A percentile compares a stretch with the other conserved stretches of the same genome.
Evolutionary conservation across 2,329 filamentous ascomycete genomes (phyloP).

Genomic region (Ophiocordyceps polyrhachis-furcata): DNA sequence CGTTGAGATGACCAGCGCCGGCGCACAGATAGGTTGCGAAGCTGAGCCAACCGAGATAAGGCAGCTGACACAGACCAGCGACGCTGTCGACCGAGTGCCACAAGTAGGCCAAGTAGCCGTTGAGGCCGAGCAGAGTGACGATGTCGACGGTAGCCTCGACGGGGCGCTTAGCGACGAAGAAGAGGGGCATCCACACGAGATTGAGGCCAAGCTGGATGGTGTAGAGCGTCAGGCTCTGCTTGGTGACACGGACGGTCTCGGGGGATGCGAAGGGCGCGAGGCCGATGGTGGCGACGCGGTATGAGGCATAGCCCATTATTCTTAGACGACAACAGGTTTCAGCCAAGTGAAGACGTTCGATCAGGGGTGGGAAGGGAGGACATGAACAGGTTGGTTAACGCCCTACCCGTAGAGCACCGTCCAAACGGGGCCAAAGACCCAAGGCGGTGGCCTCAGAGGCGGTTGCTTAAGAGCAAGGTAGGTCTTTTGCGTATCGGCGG

Average conservation of each 20-base stretch:
- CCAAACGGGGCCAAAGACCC: conserved; percentile 47
- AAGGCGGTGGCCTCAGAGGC: conserved; percentile 39
- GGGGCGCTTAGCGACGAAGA: conserved; percentile 63
- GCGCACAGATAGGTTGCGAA: conserved; percentile 77
- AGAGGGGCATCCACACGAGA: conserved; percentile 79
- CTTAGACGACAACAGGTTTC: conserved; percentile 7
- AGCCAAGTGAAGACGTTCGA: neutral
- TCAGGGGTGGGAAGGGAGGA: neutral
- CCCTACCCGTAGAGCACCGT: conserved; percentile 40
- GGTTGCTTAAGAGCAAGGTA: conserved; percentile 53
- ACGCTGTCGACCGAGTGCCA: conserved; percentile 59
- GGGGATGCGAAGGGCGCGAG: conserved; percentile 36
- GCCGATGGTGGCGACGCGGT: conserved; percentile 52
- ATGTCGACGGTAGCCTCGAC: conserved; percentile 61
- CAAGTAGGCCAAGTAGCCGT: conserved; percentile 54
- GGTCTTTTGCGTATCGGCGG: conserved; percentile 36
- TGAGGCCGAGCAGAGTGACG: conserved; percentile 49
- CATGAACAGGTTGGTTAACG: too few species aligned
- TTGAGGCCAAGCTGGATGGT: conserved; percentile 74
- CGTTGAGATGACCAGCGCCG: conserved; percentile 48
- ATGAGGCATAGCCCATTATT: conserved; percentile 75
- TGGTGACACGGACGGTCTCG: conserved; percentile 36
- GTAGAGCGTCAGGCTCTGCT: conserved; percentile 61
- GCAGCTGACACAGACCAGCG: conserved; percentile 56
- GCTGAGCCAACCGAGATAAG: conserved; percentile 71